Evolutionary conservation across 371 early-diverging fungal genomes (phyloP).

Genomic region (Entomophthora muscae): DNA sequence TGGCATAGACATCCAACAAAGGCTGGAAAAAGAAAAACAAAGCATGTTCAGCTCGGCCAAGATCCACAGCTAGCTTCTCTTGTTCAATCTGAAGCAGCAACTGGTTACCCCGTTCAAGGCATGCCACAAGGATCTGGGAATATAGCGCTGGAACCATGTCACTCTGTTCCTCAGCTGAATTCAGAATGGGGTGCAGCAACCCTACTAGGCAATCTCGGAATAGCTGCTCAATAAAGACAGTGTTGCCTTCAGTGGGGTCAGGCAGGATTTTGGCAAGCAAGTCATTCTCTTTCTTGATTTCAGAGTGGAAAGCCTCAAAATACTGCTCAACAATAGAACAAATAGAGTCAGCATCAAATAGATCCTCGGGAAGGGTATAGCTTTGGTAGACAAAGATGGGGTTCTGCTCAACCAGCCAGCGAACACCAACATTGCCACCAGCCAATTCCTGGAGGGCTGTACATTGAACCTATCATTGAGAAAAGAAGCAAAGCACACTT

Average conservation of each 20-base stretch:
- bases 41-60: neutral
- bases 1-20: neutral
- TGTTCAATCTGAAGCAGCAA: neutral
- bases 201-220: neutral
- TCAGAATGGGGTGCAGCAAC: neutral
- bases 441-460: neutral
- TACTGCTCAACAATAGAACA: neutral
- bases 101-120: neutral
- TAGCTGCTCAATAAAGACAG: conserved; percentile 2
- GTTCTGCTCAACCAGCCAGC: conserved; percentile 5
- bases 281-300: conserved; percentile 1
- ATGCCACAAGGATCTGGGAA: neutral
- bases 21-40: neutral
- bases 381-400: conserved; percentile 1
- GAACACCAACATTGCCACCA: neutral
- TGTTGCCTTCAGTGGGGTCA: conserved; percentile 1
- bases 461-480: neutral
- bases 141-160: conserved; percentile 2
- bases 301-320: neutral
- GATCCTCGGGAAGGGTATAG: neutral
- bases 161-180: conserved; percentile 4
- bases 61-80: neutral
- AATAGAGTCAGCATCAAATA: neutral
- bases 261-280: neutral
- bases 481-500: neutral